A percentile compares a stretch with the other conserved stretches of the same genome.
Conservation (phyloP, 352 stramenopile species). For the Pythium monospermum region DNA sequence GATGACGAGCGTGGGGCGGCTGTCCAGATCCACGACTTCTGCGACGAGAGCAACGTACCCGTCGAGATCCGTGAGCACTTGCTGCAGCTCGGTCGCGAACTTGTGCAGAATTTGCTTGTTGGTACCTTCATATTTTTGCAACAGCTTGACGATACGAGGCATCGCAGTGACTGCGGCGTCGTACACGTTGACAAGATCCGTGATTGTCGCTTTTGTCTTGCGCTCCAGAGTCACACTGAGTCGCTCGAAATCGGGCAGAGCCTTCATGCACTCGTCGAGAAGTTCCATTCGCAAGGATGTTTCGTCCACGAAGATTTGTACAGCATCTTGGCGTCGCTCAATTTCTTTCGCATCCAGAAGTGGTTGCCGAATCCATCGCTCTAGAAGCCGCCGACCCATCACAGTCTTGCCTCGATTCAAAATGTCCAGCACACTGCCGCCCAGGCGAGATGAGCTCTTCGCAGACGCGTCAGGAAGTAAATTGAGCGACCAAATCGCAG, state of each 20-base stretch:
- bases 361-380: constrained; percentile 97
- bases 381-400: constrained; percentile 91
- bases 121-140: constrained; percentile 41
- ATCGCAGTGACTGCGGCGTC: constrained; percentile 68
- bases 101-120: constrained; percentile 39
- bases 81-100: constrained; percentile 44
- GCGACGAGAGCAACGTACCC: constrained; percentile 70
- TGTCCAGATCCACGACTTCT: constrained; percentile 83
- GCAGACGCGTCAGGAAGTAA: constrained; percentile 78
- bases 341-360: constrained; percentile 89
- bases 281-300: constrained; percentile 81
- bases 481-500: constrained; percentile 90
- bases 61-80: constrained; percentile 56
- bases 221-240: constrained; percentile 60
- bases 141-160: constrained; percentile 50
- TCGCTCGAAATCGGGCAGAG: constrained; percentile 71
- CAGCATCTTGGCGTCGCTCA: constrained; percentile 84
- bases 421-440: constrained; percentile 90
- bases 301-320: constrained; percentile 91
- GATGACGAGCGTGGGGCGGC: constrained; percentile 66
- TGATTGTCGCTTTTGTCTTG: constrained; percentile 72
- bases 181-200: constrained; percentile 79
- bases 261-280: constrained; percentile 86
- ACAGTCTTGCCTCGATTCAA: constrained; percentile 93
- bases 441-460: constrained; percentile 35